Evolutionary conservation across 768 basidiomycete species (phyloP).

Genomic region (Suillus ampliporus): DNA sequence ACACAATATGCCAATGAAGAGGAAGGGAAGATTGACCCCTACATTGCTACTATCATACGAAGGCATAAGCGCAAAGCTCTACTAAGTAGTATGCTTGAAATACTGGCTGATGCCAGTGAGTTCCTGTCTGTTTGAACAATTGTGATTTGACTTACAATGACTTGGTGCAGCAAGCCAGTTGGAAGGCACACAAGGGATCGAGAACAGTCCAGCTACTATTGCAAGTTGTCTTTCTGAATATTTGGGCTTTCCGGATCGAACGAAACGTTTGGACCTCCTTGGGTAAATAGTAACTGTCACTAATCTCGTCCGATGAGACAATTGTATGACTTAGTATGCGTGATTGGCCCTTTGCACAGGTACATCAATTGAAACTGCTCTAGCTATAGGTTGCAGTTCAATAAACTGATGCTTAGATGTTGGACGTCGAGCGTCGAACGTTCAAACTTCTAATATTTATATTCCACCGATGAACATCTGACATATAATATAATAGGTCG

Average conservation of each 20-base stretch:
- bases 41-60: neutral
- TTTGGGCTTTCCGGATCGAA: too few relatives aligned
- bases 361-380: neutral
- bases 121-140: neutral
- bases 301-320: neutral
- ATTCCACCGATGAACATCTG: neutral
- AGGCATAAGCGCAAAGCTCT: neutral
- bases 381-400: conserved; percentile 2
- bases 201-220: too few relatives aligned
- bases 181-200: neutral
- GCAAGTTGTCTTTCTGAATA: too few relatives aligned
- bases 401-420: too few relatives aligned
- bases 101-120: neutral
- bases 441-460: neutral
- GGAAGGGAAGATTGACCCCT: neutral
- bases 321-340: neutral
- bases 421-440: neutral
- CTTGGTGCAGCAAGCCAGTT: neutral
- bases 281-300: neutral
- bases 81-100: neutral
- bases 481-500: neutral
- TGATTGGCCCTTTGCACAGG: neutral
- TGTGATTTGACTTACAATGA: neutral
- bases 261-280: too few relatives aligned
- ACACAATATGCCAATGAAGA: neutral